Percentiles rank a stretch among this genome's conserved stretches.
Evolutionary conservation across 129 eudicot species (phyloP).

Genomic region (Centella asiatica): DNA sequence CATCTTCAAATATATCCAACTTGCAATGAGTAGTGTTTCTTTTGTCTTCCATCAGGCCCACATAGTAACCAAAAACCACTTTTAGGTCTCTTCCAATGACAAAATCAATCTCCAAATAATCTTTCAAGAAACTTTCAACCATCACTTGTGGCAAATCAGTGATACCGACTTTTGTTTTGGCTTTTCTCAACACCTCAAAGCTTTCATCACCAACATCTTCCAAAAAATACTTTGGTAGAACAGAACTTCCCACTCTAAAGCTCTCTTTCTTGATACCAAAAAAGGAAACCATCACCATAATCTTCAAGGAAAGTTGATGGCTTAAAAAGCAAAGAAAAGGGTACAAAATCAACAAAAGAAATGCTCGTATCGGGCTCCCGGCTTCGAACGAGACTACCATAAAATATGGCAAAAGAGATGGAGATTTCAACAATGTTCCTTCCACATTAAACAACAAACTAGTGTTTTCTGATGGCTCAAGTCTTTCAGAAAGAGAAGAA

Average conservation of each 20-base stretch:
- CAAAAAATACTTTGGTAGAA: constrained; percentile 56
- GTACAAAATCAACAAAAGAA: constrained; percentile 27
- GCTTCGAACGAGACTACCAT: constrained; percentile 65
- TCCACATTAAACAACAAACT: constrained; percentile 31
- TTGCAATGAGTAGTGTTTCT: constrained; percentile 6
- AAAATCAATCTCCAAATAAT: constrained; percentile 52
- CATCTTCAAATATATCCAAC: constrained; percentile 18
- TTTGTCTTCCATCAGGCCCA: constrained; percentile 57
- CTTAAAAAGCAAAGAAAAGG: constrained; percentile 30
- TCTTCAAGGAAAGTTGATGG: constrained; percentile 23
- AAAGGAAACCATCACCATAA: constrained; percentile 53
- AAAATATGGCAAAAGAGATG: constrained; percentile 50
- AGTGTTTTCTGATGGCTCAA: constrained; percentile 19
- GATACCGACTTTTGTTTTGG: constrained; percentile 42
- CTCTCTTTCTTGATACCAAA: constrained; percentile 48
- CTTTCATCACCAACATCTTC: constrained; percentile 65
- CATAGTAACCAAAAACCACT: constrained; percentile 37
- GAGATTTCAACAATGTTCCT: constrained; percentile 34
- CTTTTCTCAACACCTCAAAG: constrained; percentile 41
- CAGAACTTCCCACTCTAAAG: constrained; percentile 46
- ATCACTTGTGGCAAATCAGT: constrained; percentile 61
- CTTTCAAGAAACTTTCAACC: constrained; percentile 75
- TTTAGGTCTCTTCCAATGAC: constrained; percentile 55
- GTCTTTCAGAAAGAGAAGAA: constrained; percentile 5
- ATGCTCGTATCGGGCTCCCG: constrained; percentile 47